These are phyloP conservation scores for Kickxella alabastrina DNA, from an alignment of 192 early-diverging fungal genomes.

Conservation along the genomic window DNA sequence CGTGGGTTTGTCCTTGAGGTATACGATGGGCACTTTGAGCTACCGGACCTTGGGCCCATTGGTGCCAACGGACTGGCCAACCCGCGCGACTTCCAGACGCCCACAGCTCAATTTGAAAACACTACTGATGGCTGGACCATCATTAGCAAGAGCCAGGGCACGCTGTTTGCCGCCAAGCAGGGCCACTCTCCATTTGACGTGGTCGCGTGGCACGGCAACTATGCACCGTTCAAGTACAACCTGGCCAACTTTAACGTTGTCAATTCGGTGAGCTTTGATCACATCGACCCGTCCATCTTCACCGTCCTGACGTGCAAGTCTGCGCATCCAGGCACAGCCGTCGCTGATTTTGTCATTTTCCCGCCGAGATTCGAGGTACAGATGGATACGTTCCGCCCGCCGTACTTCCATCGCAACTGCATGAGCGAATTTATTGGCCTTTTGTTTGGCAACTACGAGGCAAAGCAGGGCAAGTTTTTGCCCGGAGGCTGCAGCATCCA, in stretches of 20 bases:
- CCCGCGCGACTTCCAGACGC: constrained; percentile 89
- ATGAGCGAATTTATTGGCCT: constrained; percentile 99
- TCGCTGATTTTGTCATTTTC: constrained; percentile 96
- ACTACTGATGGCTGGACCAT: constrained; percentile 59
- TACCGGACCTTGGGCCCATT: constrained; percentile 95
- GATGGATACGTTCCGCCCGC: constrained; percentile 87
- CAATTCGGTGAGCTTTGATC: constrained; percentile 84
- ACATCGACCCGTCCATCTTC: constrained; percentile 95
- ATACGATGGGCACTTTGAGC: constrained; percentile 84
- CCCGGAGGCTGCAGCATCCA: constrained; percentile 87
- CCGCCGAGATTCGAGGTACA: constrained; percentile 93
- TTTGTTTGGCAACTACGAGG: constrained; percentile 89
- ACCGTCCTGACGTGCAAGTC: constrained; percentile 93
- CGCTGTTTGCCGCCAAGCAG: constrained; percentile 67
- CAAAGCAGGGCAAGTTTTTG: constrained; percentile 84
- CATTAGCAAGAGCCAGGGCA: constrained; percentile 80
- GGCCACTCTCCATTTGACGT: constrained; percentile 92
- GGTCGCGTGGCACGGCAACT: constrained; percentile 98
- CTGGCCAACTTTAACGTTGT: constrained; percentile 77
- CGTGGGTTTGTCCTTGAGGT: constrained; percentile 93
- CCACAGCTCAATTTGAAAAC: constrained; percentile 75
- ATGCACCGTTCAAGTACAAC: constrained; percentile 92
- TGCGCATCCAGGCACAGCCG: constrained; percentile 74
- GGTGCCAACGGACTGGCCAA: constrained; percentile 95
- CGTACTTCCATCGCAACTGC: constrained; percentile 96